Conservation (phyloP, 352 stramenopile species). For the Albugo candida region DNA sequence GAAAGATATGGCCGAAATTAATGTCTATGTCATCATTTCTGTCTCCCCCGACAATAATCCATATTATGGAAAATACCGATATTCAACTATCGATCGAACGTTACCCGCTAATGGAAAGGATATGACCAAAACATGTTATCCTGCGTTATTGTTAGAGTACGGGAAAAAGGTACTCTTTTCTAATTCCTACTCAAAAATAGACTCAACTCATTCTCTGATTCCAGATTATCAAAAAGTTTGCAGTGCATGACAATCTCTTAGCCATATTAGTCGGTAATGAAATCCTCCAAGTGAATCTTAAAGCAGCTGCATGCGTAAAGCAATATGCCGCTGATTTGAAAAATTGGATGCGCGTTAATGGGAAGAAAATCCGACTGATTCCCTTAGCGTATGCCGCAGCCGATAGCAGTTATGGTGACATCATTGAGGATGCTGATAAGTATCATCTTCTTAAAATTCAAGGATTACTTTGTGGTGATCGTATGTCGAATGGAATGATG, state of each 20-base stretch:
- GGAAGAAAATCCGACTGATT: conserved; percentile 60
- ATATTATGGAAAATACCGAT: conserved; percentile 76
- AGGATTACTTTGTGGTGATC: conserved; percentile 66
- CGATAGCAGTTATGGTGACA: conserved; percentile 30
- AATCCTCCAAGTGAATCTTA: conserved; percentile 72
- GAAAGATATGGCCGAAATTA: conserved; percentile 51
- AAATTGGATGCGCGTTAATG: conserved; percentile 75
- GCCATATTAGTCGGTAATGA: conserved; percentile 71
- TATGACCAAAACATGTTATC: conserved; percentile 66
- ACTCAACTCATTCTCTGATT: not conserved
- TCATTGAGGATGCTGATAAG: conserved; percentile 41
- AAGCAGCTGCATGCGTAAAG: conserved; percentile 59
- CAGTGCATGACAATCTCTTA: conserved; percentile 74
- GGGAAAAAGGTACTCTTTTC: conserved; percentile 35
- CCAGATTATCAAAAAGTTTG: conserved; percentile 74
- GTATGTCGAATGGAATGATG: conserved; percentile 66
- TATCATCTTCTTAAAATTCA: conserved; percentile 73
- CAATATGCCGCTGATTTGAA: conserved; percentile 67
- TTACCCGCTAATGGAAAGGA: conserved; percentile 30
- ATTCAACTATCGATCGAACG: conserved; percentile 52
- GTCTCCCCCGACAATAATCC: conserved; percentile 62
- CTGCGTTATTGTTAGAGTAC: conserved; percentile 62
- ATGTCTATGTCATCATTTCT: conserved; percentile 65
- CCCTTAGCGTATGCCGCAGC: conserved; percentile 64
- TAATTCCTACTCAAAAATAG: not conserved